A percentile compares a stretch with the other conserved stretches of the same genome.
These are phyloP conservation scores for Arachnomyces sp. DNA, from an alignment of 2,329 filamentous ascomycete species.

Conservation along the genomic window DNA sequence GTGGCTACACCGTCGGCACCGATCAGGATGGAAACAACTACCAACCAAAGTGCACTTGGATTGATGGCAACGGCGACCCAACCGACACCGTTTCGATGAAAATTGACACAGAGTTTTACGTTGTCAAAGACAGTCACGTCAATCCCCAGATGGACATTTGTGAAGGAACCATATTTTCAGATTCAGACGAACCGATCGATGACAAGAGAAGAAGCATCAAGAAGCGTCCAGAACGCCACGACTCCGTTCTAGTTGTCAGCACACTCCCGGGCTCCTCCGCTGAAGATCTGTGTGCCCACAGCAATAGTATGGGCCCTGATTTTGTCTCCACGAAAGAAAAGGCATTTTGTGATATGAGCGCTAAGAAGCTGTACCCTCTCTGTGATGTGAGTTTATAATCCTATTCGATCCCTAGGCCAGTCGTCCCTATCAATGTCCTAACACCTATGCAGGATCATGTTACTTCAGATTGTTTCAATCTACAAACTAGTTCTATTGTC, in stretches of 20 bases:
- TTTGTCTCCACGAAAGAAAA: constrained; percentile 24
- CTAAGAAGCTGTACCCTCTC: constrained; percentile 19
- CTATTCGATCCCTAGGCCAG: too few species aligned
- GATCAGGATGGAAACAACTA: constrained; percentile 5
- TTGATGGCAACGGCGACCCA: constrained; percentile 14
- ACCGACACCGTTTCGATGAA: constrained; percentile 4
- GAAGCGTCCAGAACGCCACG: constrained; percentile 8
- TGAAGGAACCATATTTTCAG: constrained; percentile 11
- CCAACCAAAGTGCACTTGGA: constrained; percentile 16
- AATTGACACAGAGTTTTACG: constrained; percentile 16
- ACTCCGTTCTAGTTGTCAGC: constrained; percentile 17
- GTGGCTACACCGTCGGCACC: constrained; percentile 8
- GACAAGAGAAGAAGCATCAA: constrained; percentile 8
- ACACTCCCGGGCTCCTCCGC: constrained; percentile 20
- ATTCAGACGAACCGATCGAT: constrained; percentile 10
- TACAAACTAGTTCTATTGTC: too few species aligned
- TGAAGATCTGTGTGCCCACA: constrained; percentile 22
- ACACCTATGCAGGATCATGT: too few species aligned
- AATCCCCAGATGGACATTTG: constrained; percentile 20
- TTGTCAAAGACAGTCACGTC: constrained; percentile 11
- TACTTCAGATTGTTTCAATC: too few species aligned
- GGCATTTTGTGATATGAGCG: constrained; percentile 28
- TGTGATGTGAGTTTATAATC: constrained; percentile 11
- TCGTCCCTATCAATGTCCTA: too few species aligned
- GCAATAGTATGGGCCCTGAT: constrained; percentile 24